A percentile compares a stretch with the other conserved stretches of the same genome.
Evolutionary conservation across 2,329 filamentous ascomycete species (phyloP).

Genomic region (Tolypocladium guangdongense): DNA sequence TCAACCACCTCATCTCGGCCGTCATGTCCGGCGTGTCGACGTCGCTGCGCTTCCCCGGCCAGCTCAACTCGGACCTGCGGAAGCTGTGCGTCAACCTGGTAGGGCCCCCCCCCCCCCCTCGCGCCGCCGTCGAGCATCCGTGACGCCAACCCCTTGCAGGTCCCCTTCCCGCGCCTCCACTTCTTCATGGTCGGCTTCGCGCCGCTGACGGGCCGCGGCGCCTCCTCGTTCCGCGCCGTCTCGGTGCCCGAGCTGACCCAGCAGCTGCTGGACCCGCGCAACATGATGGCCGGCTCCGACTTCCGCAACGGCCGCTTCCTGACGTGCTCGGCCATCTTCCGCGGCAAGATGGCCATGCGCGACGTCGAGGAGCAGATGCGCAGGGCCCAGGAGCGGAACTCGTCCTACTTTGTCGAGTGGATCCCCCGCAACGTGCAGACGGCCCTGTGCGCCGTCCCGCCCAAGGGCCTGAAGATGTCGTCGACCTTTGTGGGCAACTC

Average conservation of each 20-base stretch:
- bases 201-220: conserved; percentile 77
- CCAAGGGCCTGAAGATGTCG: conserved; percentile 96
- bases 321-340: conserved; percentile 99
- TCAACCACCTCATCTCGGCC: conserved; percentile 98
- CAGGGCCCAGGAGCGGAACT: conserved; percentile 99
- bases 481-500: conserved; percentile 99
- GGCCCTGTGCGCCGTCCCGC: conserved; percentile 96
- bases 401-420: conserved; percentile 99
- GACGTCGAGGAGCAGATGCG: conserved; percentile 99
- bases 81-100: conserved; percentile 99
- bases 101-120: neutral
- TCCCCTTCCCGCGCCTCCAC: conserved; percentile 99
- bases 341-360: conserved; percentile 99
- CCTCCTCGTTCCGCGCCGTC: conserved; percentile 93
- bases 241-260: conserved; percentile 97
- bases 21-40: conserved; percentile 99
- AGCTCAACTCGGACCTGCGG: conserved; percentile 99
- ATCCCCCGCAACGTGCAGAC: conserved; percentile 99
- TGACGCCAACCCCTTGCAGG: neutral
- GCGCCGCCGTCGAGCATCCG: neutral
- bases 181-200: conserved; percentile 99
- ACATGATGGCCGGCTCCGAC: conserved; percentile 99
- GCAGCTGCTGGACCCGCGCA: conserved; percentile 99
- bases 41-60: conserved; percentile 96
- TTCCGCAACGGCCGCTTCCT: conserved; percentile 99